Conservation (phyloP, 140 eudicot genomes). For the Oenanthe javanica region DNA sequence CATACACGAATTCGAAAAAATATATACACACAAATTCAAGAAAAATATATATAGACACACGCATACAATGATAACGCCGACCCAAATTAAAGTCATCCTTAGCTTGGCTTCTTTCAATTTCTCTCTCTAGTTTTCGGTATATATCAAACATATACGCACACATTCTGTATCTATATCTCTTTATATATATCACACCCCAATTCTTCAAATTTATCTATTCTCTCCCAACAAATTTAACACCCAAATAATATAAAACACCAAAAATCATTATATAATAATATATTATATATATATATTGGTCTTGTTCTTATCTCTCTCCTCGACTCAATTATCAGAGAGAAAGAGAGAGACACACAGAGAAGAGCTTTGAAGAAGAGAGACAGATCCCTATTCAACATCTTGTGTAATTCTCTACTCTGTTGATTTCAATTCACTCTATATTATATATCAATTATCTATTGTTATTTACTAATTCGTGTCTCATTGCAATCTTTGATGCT, state of each 20-base stretch:
- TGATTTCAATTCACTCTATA: not conserved
- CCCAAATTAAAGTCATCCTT: not conserved
- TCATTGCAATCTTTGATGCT: not conserved
- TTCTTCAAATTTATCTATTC: not conserved
- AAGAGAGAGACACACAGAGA: not conserved
- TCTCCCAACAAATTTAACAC: not conserved
- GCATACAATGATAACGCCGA: slow-evolving; percentile 4
- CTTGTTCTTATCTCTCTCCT: slow-evolving; percentile 24
- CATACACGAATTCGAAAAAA: not conserved
- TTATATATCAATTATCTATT: not conserved
- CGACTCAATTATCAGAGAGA: slow-evolving; percentile 13
- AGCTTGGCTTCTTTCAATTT: not conserved
- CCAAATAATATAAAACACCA: not conserved
- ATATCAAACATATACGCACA: not conserved
- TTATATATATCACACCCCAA: not conserved
- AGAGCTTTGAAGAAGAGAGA: slow-evolving; percentile 12
- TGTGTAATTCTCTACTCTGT: not conserved
- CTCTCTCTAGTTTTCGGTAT: not conserved
- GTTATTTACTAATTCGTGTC: not conserved
- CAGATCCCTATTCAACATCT: slow-evolving; percentile 32
- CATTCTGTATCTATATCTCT: slow-evolving; percentile 9
- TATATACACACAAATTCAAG: not conserved
- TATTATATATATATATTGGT: not conserved
- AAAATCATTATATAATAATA: not conserved
- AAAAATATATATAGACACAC: not conserved